A percentile compares a stretch with the other conserved stretches of the same genome.
Evolutionary conservation across 2,329 filamentous ascomycete species (phyloP).

Genomic region (Didymella exigua): DNA sequence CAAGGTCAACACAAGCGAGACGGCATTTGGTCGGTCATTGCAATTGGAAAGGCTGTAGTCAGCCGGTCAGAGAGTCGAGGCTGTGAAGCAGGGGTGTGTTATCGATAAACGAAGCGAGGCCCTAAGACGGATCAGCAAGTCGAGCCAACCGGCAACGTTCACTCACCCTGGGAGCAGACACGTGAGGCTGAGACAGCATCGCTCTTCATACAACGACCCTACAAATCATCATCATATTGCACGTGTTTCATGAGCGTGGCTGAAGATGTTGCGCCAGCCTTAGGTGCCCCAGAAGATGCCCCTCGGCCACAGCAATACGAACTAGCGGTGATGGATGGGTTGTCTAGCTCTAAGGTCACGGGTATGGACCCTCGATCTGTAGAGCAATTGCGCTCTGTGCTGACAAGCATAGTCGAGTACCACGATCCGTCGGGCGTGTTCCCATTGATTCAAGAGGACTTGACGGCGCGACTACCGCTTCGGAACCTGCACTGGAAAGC

Average conservation of each 20-base stretch:
- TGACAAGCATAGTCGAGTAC: slow-evolving; percentile 76
- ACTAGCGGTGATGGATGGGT: slow-evolving; percentile 48
- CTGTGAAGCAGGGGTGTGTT: slow-evolving; percentile 9
- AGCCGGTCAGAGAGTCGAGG: slow-evolving; percentile 12
- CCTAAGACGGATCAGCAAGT: slow-evolving; percentile 14
- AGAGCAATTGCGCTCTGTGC: slow-evolving; percentile 9
- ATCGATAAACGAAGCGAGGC: slow-evolving; percentile 19
- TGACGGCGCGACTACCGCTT: slow-evolving; percentile 80
- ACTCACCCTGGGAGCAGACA: slow-evolving; percentile 24
- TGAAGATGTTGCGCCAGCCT: slow-evolving; percentile 47
- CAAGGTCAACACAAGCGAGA: not conserved
- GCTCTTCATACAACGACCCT: not conserved
- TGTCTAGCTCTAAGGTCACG: slow-evolving; percentile 58
- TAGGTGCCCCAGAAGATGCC: slow-evolving; percentile 46
- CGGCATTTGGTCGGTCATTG: not conserved
- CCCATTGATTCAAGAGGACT: slow-evolving; percentile 76
- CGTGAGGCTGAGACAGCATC: slow-evolving; percentile 31
- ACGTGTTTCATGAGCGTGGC: slow-evolving; percentile 43
- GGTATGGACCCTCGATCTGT: slow-evolving; percentile 43
- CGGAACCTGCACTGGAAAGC: slow-evolving; percentile 98
- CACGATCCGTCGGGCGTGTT: slow-evolving; percentile 91
- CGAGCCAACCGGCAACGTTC: slow-evolving; percentile 27
- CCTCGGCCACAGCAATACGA: slow-evolving; percentile 36
- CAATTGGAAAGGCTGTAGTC: slow-evolving; percentile 3
- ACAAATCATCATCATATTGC: not conserved